These are phyloP conservation scores for Aegilops sharonensis DNA, from an alignment of 176 grass and related monocot genomes.

Conservation along the genomic window DNA sequence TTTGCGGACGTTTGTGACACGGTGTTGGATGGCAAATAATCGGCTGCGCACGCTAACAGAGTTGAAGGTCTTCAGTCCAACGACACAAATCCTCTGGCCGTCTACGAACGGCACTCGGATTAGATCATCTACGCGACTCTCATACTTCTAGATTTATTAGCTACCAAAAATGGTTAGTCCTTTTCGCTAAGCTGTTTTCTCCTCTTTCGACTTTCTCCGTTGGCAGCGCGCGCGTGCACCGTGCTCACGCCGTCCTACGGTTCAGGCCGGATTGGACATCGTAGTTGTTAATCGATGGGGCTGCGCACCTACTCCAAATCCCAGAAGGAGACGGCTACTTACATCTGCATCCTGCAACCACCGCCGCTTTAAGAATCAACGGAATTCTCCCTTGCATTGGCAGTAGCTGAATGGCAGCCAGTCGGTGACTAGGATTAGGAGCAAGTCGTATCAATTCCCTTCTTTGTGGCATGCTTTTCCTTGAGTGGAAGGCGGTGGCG, in stretches of 20 bases:
- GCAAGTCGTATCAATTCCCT: not conserved
- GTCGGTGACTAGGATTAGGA: not conserved
- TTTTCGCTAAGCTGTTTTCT: not conserved
- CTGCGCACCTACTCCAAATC: not conserved
- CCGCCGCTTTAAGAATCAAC: not conserved
- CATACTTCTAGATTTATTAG: not conserved
- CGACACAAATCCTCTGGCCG: not conserved
- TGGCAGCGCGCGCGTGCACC: not conserved
- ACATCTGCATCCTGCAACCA: not conserved
- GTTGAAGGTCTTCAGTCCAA: not conserved
- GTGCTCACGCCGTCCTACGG: not conserved
- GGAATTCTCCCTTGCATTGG: not conserved
- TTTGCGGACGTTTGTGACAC: too few relatives aligned
- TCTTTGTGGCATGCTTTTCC: not conserved
- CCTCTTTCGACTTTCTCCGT: not conserved
- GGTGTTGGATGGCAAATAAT: too few relatives aligned
- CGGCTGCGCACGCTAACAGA: too few relatives aligned
- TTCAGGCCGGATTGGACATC: not conserved
- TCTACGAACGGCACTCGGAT: not conserved
- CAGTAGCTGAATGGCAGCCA: not conserved
- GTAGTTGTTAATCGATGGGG: not conserved
- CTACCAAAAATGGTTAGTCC: not conserved
- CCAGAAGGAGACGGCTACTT: not conserved
- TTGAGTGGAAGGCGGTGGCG: conserved; percentile 9
- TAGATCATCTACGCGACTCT: not conserved